phyloP scores from a whole-genome alignment of 306 rosid genomes.

The Hippophae tibetana region DNA sequence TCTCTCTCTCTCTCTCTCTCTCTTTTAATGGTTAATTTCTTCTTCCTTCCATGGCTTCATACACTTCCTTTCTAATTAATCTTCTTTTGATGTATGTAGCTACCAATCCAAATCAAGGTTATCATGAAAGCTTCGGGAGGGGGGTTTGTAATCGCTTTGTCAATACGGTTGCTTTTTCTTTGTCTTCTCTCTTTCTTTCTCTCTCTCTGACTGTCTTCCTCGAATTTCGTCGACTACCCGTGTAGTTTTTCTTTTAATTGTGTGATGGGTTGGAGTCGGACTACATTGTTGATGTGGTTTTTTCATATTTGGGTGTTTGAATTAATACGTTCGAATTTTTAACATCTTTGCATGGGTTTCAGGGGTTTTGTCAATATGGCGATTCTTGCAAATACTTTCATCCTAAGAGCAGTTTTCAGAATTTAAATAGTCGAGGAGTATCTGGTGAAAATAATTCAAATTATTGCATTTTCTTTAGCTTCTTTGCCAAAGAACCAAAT shows the following conservation, averaged over 20 bases:
- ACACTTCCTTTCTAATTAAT: not conserved
- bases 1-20: not conserved
- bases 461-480: too few relatives aligned
- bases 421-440: too few relatives aligned
- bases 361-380: conserved; percentile 65
- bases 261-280: conserved; percentile 2
- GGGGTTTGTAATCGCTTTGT: conserved; percentile 57
- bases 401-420: conserved; percentile 25
- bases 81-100: not conserved
- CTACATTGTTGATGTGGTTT: not conserved
- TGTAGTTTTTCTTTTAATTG: not conserved
- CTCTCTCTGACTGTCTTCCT: not conserved
- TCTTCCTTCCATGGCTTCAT: not conserved
- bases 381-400: conserved; percentile 70
- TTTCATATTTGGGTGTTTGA: too few relatives aligned
- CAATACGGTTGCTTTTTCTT: conserved; percentile 36
- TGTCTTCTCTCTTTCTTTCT: conserved; percentile 2
- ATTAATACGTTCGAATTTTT: not conserved
- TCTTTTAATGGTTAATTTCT: not conserved
- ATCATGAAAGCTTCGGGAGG: conserved; percentile 15
- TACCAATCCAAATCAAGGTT: conserved; percentile 26
- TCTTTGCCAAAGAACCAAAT: too few relatives aligned
- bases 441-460: too few relatives aligned
- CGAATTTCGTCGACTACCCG: too few relatives aligned
- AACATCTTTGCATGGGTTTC: not conserved